A percentile compares a stretch with the other conserved stretches of the same genome.
These are phyloP conservation scores for Fusarium verrucosum DNA, from an alignment of 2,329 filamentous ascomycete species.

Conservation along the genomic window DNA sequence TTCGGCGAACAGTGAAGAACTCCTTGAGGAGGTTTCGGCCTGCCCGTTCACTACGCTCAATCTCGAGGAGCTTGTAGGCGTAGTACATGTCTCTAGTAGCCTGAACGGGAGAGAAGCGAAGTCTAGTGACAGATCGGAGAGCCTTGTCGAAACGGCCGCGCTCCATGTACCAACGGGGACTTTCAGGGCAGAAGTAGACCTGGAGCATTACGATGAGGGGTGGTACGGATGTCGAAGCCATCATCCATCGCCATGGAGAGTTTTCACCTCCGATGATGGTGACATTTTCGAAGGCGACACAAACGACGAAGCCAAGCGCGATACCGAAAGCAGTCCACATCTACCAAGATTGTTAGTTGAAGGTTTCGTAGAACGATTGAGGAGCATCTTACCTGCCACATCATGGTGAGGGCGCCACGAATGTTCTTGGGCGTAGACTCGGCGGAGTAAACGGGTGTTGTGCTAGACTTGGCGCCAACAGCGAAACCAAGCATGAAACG, in stretches of 20 bases:
- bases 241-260: conserved; percentile 50
- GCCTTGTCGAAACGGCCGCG: conserved; percentile 58
- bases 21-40: conserved; percentile 48
- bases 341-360: neutral
- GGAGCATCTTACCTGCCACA: conserved; percentile 45
- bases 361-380: fast-evolving
- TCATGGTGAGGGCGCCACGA: conserved; percentile 52
- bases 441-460: conserved; percentile 50
- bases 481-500: conserved; percentile 52
- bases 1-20: conserved; percentile 51
- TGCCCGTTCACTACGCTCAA: conserved; percentile 45
- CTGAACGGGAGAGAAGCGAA: conserved; percentile 59
- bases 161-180: conserved; percentile 64
- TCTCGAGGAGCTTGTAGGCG: conserved; percentile 53
- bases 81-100: conserved; percentile 63
- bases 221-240: conserved; percentile 64
- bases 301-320: conserved; percentile 52
- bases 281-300: conserved; percentile 44
- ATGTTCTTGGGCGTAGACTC: conserved; percentile 52
- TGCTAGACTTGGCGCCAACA: conserved; percentile 51
- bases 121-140: conserved; percentile 54
- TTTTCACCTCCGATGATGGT: conserved; percentile 48
- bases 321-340: conserved; percentile 52
- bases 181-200: conserved; percentile 65
- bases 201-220: conserved; percentile 61